Percentiles rank a stretch among this genome's conserved stretches.
Evolutionary conservation across 768 basidiomycete species (phyloP).

Genomic region (Cytidiella melzeri): DNA sequence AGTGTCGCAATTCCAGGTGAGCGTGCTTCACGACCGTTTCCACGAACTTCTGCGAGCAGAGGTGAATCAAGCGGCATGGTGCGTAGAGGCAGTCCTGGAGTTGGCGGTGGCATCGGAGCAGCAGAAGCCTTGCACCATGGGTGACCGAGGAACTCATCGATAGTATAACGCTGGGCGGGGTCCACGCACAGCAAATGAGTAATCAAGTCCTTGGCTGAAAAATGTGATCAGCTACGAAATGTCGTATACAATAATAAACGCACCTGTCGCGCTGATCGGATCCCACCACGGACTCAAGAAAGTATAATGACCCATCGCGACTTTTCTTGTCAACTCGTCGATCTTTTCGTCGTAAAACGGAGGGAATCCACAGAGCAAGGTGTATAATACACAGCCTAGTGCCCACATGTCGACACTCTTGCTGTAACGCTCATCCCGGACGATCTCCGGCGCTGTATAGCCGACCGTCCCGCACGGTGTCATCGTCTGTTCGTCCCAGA

Average conservation of each 20-base stretch:
- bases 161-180: conserved; percentile 91
- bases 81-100: conserved; percentile 46
- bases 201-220: conserved; percentile 88
- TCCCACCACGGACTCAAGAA: conserved; percentile 99
- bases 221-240: background rate
- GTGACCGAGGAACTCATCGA: conserved; percentile 95
- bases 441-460: conserved; percentile 98
- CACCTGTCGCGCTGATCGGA: conserved; percentile 79
- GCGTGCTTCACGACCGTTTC: conserved; percentile 47
- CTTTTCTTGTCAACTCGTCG: conserved; percentile 96
- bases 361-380: conserved; percentile 92
- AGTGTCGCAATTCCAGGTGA: conserved; percentile 91
- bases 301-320: conserved; percentile 94
- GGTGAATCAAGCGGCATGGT: conserved; percentile 78
- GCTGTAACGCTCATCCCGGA: conserved; percentile 95
- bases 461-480: conserved; percentile 99
- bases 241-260: conserved; percentile 12
- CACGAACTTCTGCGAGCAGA: conserved; percentile 68
- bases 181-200: conserved; percentile 93
- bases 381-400: conserved; percentile 97
- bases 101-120: conserved; percentile 57
- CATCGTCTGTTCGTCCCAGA: conserved; percentile 99
- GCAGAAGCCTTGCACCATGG: conserved; percentile 85
- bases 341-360: conserved; percentile 99
- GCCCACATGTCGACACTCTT: conserved; percentile 99